Evolutionary conservation across 2,329 filamentous ascomycete genomes (phyloP), one percentile per base, ranked within the genome.

Genomic region (Cadophora luteo-olivacea): DNA sequence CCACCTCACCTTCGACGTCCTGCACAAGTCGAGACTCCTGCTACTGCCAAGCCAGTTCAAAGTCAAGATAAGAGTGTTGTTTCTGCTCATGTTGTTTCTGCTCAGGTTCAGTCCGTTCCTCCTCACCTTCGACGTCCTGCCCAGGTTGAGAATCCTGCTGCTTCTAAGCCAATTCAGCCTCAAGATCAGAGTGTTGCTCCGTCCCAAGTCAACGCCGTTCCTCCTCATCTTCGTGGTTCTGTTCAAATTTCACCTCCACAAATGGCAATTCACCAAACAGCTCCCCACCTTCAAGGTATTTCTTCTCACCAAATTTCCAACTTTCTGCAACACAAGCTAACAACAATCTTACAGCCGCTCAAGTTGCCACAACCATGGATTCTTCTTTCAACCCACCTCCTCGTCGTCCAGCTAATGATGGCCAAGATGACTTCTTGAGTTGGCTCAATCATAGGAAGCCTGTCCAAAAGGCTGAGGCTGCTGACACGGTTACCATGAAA

Each of bases 201-300:
- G 22, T 8, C 45, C 45, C 45, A 49, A 49, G 45, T 6, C 16
- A 11, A 11, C 3, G 12, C 19, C n/a, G n/a, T 22, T 49, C 58
- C 48, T 51, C 33, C 48, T 52, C 61, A 51, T 12, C 57, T 60
- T 60, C 57, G 57, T 19, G n/a, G 57, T 33, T n/a, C 33, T 41
- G 19, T 36, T 41, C n/a, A 54, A 8, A 12, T 60, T 22, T 38
- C 33, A 24, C 12, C 22, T 16, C 57, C 33, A 60, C 57, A 60
- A 14, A 36, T 41, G 36, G 45, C n/a, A 49, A 60, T 45, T 60
- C 57, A 60, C 33, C 36, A 45, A 11, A 60, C 33, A 22, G 9
- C 24, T n/a, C 22, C 57, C 11, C 57, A 60, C 5, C 57, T 60
- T 14, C 33, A 22, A 25, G 57, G 33, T 45, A 25, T 60, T 60